Base-by-base conservation (phyloP, 208 protist species). In the Porcisia deanei region DNA sequence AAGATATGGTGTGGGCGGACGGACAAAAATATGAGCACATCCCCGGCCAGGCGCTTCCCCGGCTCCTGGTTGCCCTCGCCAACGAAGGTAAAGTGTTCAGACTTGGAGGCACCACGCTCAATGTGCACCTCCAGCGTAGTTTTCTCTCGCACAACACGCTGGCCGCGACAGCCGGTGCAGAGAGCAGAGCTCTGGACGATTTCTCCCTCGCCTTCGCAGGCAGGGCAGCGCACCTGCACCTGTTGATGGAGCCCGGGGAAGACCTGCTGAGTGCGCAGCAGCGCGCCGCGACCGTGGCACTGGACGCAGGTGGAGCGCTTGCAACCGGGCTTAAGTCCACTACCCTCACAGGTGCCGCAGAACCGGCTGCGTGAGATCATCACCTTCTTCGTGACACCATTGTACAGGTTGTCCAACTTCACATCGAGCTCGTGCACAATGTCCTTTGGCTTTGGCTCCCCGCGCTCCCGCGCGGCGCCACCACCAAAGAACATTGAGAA, bases 401-500 rank as follows among this genome's bases (percentile, higher is more conserved):
- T 97, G 89, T 99, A 99, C 52, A 99, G 71, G 80, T 99, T 98
- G 77, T 99, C 98, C 18, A 99, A 92, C 4, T 86, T 94, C 25
- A 99, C 93, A 22, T 80, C 73, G 41, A 99, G 72, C 71, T 93
- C 90, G 74, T 98, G 95, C 43, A 97, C 90, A 34, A 99, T 84
- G 76, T 98, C 96, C 80, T 98, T 95, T 71, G 94, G 97, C 86
- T 98, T 99, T 25, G 86, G 83, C 71, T 94, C 88, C 22, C 95
- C 90, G 6, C 88, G 84, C 74, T 79, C 71, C 20, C 74, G 77
- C 34, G 78, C 53, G 41, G 78, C 53, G 41, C 94, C 91, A 54
- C 91, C 91, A 59, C 94, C 92, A 83, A 96, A 98, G 81, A 95
- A 97, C 79, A 85, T 86, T 47, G 88, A 90, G 81, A 97, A 97